Evolutionary conservation across 2,329 filamentous ascomycete species (phyloP), one percentile per base, ranked within the genome.

Genomic region (Penicillium sp.): DNA sequence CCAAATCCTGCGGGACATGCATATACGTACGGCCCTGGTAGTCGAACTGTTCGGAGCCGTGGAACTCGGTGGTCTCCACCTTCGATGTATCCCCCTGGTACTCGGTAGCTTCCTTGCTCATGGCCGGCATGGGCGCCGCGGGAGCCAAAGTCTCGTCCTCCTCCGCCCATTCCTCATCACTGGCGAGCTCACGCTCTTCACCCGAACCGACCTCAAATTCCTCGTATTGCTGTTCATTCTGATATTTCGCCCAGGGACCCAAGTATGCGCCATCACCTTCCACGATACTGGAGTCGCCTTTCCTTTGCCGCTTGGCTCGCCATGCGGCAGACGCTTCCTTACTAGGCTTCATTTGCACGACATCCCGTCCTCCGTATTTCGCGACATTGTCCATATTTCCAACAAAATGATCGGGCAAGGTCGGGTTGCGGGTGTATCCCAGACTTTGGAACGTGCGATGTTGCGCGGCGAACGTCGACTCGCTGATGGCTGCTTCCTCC

Each of bases 11-110:
- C 3, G 95, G 95, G 49, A 98, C 84, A 78, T 99, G 95, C 94
- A 99, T 97, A 76, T 97, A 99, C 37, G 94, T 96, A 66, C 95
- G 85, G 52, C 95, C 95, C 75, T 96, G 91, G 80, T 99, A 99
- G 76, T 99, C 95, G 81, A 88, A 89, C 78, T 95, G 83, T 73
- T 91, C 83, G 43, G 85, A 84, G 64, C 93, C 95, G 72, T 97
- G 90, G 79, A 98, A 99, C 48, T 88, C 89, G 46, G 89, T 93
- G 55, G 89, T 95, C 80, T 99, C 95, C 28, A 85, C 85, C 61
- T 85, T 84, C 7, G 91, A 83, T 8, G 88, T 81, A 65, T 81
- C 78, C 40, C 78, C 77, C 60, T 77, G 73, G 67, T 84, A 84
- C 55, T 79, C 81, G 11, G 81, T 83, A 6, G 80, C 79, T 45